Conservation (phyloP, 2,329 filamentous ascomycete species). For the Colletotrichum sp. region DNA sequence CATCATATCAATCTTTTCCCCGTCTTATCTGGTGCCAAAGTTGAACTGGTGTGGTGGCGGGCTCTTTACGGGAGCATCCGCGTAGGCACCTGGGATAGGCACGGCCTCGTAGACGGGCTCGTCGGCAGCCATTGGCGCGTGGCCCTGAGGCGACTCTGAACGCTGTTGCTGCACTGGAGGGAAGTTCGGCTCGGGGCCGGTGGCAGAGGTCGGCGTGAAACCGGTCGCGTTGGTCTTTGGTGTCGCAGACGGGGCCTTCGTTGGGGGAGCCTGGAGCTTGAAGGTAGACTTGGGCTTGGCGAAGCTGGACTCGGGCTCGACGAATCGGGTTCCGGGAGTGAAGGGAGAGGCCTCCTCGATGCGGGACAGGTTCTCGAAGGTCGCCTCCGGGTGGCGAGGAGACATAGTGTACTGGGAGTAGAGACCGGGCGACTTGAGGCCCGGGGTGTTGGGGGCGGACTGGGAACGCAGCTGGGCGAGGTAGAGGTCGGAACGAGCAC, state of each 20-base stretch:
- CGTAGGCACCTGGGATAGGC: constrained; percentile 87
- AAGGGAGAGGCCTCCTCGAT: constrained; percentile 48
- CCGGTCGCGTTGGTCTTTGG: constrained; percentile 69
- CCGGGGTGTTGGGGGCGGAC: constrained; percentile 93
- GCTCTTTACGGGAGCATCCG: constrained; percentile 58
- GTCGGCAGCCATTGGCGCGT: constrained; percentile 74
- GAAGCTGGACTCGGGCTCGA: constrained; percentile 69
- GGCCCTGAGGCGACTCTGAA: constrained; percentile 52
- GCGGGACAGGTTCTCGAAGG: constrained; percentile 57
- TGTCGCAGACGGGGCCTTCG: constrained; percentile 78
- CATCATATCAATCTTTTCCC: constrained; percentile 3
- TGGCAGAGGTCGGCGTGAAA: constrained; percentile 59
- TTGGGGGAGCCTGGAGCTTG: constrained; percentile 84
- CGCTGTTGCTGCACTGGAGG: constrained; percentile 47
- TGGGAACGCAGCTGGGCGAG: constrained; percentile 84
- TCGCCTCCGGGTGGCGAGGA: constrained; percentile 45
- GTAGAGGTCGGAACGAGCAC: constrained; percentile 92
- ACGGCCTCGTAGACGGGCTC: constrained; percentile 87
- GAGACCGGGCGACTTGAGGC: constrained; percentile 71
- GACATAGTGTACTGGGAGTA: constrained; percentile 46
- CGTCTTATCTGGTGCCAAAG: constrained; percentile 42
- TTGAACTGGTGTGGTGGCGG: constrained; percentile 50
- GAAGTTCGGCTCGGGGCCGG: constrained; percentile 38
- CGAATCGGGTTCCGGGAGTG: constrained; percentile 60
- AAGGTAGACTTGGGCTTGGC: constrained; percentile 63